Conservation (phyloP, 208 protist species). For the Vickermania spadyakhi region DNA sequence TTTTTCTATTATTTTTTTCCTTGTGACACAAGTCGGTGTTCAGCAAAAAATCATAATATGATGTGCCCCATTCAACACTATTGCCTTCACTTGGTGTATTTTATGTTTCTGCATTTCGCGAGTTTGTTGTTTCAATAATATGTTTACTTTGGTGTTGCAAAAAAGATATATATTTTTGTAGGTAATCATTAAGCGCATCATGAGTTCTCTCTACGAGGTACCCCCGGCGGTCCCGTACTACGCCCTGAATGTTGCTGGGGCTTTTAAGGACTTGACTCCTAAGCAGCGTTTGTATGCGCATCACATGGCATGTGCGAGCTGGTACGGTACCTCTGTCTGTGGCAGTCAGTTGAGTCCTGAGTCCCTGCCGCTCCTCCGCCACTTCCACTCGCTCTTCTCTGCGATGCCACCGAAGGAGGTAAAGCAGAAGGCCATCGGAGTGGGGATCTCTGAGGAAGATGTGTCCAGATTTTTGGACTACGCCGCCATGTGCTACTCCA, state of each 20-base stretch:
- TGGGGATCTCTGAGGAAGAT: constrained; percentile 26
- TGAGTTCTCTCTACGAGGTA: constrained; percentile 26
- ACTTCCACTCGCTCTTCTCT: constrained; percentile 34
- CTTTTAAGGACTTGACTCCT: constrained; percentile 65
- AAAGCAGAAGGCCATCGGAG: constrained; percentile 11
- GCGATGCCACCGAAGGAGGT: constrained; percentile 13
- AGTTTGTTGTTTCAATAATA: too few species aligned
- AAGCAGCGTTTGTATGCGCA: constrained; percentile 81
- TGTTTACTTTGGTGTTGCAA: too few species aligned
- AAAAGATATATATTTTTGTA: too few species aligned
- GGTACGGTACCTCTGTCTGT: constrained; percentile 37
- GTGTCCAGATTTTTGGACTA: constrained; percentile 64
- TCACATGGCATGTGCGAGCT: constrained; percentile 50
- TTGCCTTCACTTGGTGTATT: too few species aligned
- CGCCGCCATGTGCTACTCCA: constrained; percentile 72
- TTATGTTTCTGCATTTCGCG: too few species aligned
- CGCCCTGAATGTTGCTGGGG: constrained; percentile 37
- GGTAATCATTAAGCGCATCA: background rate
- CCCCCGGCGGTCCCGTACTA: constrained; percentile 56
- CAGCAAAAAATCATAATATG: too few species aligned
- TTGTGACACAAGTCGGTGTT: too few species aligned
- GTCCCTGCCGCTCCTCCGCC: constrained; percentile 42
- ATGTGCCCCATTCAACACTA: too few species aligned
- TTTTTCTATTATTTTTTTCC: too few species aligned
- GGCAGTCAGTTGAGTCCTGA: constrained; percentile 47